Evolutionary conservation across 306 rosid genomes (phyloP).

Genomic region (Astragalus membranaceus): DNA sequence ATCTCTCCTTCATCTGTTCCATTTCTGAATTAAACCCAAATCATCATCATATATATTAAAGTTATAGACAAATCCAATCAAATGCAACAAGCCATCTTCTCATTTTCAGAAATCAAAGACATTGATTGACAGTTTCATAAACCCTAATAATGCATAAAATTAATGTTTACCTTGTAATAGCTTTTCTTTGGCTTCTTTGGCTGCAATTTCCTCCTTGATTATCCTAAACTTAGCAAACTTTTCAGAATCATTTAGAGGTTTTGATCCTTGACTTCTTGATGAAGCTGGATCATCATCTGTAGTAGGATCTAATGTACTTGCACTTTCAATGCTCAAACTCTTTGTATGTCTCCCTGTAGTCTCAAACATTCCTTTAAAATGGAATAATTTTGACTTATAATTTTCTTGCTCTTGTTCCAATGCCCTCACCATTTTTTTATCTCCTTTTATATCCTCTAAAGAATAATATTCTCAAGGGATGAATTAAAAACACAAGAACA

Average conservation of each 20-base stretch:
- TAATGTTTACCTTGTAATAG: constrained; percentile 34
- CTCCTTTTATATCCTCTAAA: not conserved
- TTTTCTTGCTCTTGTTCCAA: constrained; percentile 42
- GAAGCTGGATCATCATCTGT: constrained; percentile 31
- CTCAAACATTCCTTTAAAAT: constrained; percentile 45
- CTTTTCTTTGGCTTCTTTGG: constrained; percentile 50
- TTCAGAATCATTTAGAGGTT: constrained; percentile 19
- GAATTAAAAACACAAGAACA: constrained; percentile 27
- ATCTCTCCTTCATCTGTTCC: constrained; percentile 94
- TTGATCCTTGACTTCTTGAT: constrained; percentile 35
- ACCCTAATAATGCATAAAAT: not conserved
- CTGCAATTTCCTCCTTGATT: constrained; percentile 40
- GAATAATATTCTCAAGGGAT: constrained; percentile 13
- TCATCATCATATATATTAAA: not conserved
- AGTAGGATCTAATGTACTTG: constrained; percentile 16
- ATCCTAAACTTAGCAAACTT: constrained; percentile 21
- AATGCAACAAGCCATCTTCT: not conserved
- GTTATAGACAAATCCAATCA: not conserved
- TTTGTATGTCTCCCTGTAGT: constrained; percentile 44
- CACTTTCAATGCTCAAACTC: constrained; percentile 64
- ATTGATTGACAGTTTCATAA: not conserved
- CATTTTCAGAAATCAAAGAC: not conserved
- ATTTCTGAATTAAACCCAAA: constrained; percentile 57
- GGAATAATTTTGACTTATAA: constrained; percentile 36
- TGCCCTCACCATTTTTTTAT: constrained; percentile 37